Evolutionary conservation across 768 basidiomycete genomes (phyloP), one percentile per base, ranked within the genome.

Genomic region (Thelephora ganbajun): DNA sequence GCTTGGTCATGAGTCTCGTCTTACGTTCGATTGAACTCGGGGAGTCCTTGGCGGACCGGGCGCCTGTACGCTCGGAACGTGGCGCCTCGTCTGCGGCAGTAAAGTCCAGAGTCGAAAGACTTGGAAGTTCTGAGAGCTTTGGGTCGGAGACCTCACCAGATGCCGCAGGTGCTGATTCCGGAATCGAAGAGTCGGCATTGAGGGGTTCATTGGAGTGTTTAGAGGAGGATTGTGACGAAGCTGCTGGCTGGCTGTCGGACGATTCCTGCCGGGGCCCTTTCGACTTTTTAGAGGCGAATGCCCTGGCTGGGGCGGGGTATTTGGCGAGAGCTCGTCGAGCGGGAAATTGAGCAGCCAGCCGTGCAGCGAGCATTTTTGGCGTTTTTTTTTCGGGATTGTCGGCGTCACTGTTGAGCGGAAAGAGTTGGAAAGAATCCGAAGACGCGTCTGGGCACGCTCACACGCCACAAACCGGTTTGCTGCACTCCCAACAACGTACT

Each of bases 1-100:
- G 55, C 33, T 83, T 66, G 5, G 75, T 71, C 55, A 80, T 62
- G 51, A 71, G 64, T 52, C 74, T 66, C 50, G 88, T 71, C 57
- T 72, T 72, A 54, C 74, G 71, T 63, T 96, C 94, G 51, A 81
- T 83, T 45, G 80, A 79, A 14, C 84, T 84, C 46, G 90, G 71
- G 12, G 80, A 77, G 45, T 83, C 80, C 55, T 81, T 85, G 13
- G 84, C 81, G 2, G 85, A 88, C 59, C 67, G 71, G 45, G 87
- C 87, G 12, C 87, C 86, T 0, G 86, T 89, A 45, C 79, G 69
- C 50, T 74, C 69, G 33, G 61, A 59, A 47, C 64, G 61, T 39
- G 64, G 61, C 43, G 68, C 62, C 13, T 66, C 65, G 53, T 73
- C 72, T 13, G 69, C 65, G 0, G 80, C 79, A 14, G 77, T 71